phyloP scores from a whole-genome alignment of 2,329 filamentous ascomycete genomes.

The Verticillium longisporum region DNA sequence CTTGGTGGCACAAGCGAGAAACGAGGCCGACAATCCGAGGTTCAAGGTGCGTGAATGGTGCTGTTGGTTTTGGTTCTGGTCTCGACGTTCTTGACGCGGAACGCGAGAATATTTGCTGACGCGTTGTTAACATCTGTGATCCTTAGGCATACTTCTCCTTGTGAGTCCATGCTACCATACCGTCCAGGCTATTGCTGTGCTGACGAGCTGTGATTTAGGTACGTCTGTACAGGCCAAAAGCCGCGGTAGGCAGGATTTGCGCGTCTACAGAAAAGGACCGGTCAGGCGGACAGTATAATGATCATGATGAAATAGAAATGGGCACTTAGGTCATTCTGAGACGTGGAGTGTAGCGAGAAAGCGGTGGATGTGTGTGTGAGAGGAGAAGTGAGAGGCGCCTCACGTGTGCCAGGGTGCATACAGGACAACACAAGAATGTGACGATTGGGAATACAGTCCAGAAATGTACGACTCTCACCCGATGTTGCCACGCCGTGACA shows the following conservation, averaged over 20 bases:
- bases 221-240: slow-evolving; percentile 2
- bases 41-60: slow-evolving; percentile 41
- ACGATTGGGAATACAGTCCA: too few species aligned
- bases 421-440: too few species aligned
- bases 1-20: slow-evolving; percentile 47
- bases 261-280: too few species aligned
- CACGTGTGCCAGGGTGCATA: too few species aligned
- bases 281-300: too few species aligned
- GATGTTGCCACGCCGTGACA: too few species aligned
- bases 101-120: slow-evolving; percentile 1
- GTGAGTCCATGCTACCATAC: slow-evolving; percentile 30
- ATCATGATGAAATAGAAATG: background rate
- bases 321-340: too few species aligned
- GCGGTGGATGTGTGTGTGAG: too few species aligned
- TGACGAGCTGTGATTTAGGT: slow-evolving; percentile 28
- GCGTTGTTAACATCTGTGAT: background rate
- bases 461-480: too few species aligned
- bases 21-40: slow-evolving; percentile 43
- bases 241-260: background rate
- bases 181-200: background rate
- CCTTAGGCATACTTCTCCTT: slow-evolving; percentile 53
- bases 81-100: background rate
- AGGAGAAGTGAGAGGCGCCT: too few species aligned
- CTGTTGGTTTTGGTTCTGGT: background rate
- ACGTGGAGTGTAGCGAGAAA: too few species aligned